Evolutionary conservation across 2,329 filamentous ascomycete species (phyloP).

Genomic region (Trichoderma hamatum): DNA sequence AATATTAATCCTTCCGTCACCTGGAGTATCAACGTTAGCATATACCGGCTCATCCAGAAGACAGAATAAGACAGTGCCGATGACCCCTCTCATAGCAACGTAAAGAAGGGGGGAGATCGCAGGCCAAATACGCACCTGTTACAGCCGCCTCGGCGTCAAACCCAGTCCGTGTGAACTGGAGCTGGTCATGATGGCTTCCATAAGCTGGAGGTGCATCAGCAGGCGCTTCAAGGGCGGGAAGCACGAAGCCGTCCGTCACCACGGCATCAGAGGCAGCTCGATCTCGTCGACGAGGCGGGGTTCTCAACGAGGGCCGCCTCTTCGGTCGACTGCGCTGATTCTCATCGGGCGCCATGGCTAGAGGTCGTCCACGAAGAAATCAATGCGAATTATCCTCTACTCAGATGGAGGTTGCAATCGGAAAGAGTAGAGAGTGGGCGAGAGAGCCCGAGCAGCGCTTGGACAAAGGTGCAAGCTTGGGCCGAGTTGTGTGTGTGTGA

Average conservation of each 20-base stretch:
- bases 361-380: not conserved
- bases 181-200: conserved; percentile 57
- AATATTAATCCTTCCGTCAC: conserved; percentile 78
- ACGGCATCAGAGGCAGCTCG: conserved; percentile 34
- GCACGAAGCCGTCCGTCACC: conserved; percentile 45
- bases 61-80: not conserved
- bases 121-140: conserved; percentile 47
- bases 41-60: not conserved
- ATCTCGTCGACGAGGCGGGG: conserved; percentile 29
- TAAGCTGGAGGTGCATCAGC: conserved; percentile 59
- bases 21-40: conserved; percentile 42
- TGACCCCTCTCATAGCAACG: not conserved
- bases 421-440: not conserved
- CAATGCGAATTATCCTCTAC: not conserved
- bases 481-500: conserved; percentile 7
- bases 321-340: conserved; percentile 34
- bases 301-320: conserved; percentile 10
- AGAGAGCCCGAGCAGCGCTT: not conserved
- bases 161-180: conserved; percentile 64
- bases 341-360: conserved; percentile 35
- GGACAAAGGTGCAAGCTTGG: not conserved
- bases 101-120: conserved; percentile 9
- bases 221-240: conserved; percentile 46
- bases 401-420: not conserved
- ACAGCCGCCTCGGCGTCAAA: conserved; percentile 65